Percentiles rank a stretch among this genome's conserved stretches.
Conservation (phyloP, 2,329 filamentous ascomycete genomes). For the Apiospora marii region DNA sequence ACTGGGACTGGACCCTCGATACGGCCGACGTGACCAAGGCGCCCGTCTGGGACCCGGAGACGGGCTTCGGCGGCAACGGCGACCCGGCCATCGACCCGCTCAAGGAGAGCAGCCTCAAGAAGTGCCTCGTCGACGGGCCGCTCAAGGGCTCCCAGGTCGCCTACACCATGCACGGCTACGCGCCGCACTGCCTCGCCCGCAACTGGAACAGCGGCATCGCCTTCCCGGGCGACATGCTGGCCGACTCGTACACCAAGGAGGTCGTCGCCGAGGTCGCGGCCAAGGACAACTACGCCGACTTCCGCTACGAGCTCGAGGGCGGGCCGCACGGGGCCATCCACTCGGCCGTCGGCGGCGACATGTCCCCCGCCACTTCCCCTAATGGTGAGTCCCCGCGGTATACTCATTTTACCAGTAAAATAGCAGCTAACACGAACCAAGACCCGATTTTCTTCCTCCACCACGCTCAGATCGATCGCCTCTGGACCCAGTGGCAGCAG, state of each 20-base stretch:
- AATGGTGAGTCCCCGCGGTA: slow-evolving; percentile 29
- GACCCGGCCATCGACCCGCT: neutral
- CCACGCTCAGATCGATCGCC: slow-evolving; percentile 24
- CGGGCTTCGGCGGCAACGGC: slow-evolving; percentile 21
- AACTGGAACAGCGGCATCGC: slow-evolving; percentile 16
- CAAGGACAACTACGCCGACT: slow-evolving; percentile 23
- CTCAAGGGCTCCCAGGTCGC: neutral
- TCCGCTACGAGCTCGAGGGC: slow-evolving; percentile 35
- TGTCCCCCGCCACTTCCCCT: slow-evolving; percentile 38
- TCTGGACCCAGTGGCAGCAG: slow-evolving; percentile 27
- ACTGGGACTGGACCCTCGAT: slow-evolving; percentile 22
- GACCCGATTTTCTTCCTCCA: slow-evolving; percentile 27
- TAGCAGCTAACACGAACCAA: neutral
- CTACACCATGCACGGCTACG: neutral
- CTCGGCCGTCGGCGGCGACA: slow-evolving; percentile 37
- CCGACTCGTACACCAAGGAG: neutral
- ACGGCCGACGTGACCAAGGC: neutral
- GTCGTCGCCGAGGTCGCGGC: neutral
- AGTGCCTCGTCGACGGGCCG: slow-evolving; percentile 19
- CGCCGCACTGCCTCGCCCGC: slow-evolving; percentile 6
- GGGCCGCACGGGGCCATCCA: slow-evolving; percentile 41
- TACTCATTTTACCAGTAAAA: no score
- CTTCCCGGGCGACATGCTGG: slow-evolving; percentile 23
- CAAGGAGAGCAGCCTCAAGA: neutral
- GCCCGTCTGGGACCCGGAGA: slow-evolving; percentile 6